Percentiles rank a stretch among this genome's conserved stretches.
Conservation (phyloP, 1,139 yeast species). For the Scheffersomyces titani region DNA sequence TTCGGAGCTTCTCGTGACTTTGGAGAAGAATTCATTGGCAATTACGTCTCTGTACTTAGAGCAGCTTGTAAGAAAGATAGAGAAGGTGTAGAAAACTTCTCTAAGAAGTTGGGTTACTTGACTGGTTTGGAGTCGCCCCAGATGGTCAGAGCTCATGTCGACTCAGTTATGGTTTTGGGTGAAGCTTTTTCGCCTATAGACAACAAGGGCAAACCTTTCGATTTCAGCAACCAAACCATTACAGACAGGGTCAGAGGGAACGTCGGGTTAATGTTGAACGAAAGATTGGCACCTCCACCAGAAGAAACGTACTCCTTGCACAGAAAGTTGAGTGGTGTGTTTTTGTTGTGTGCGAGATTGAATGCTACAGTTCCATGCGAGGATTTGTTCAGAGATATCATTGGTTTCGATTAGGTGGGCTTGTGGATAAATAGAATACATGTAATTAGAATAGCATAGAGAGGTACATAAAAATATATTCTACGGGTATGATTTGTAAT, state of each 20-base stretch:
- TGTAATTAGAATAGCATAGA: not conserved
- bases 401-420: slow-evolving; percentile 45
- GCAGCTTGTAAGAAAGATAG: slow-evolving; percentile 78
- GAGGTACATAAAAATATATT: not conserved
- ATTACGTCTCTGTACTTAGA: slow-evolving; percentile 72
- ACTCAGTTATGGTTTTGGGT: slow-evolving; percentile 85
- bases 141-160: slow-evolving; percentile 91
- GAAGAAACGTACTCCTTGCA: slow-evolving; percentile 96
- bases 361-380: slow-evolving; percentile 84
- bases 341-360: slow-evolving; percentile 82
- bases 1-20: slow-evolving; percentile 94
- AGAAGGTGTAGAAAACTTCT: slow-evolving; percentile 60
- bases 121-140: slow-evolving; percentile 87
- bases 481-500: not conserved
- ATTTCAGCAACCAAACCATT: slow-evolving; percentile 82
- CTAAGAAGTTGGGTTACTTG: slow-evolving; percentile 78
- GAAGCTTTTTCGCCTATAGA: slow-evolving; percentile 78
- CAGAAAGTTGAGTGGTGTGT: slow-evolving; percentile 93
- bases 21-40: slow-evolving; percentile 62
- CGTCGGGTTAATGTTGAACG: slow-evolving; percentile 84
- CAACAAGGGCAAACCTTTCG: slow-evolving; percentile 53
- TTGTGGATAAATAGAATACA: not conserved
- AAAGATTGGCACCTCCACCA: slow-evolving; percentile 95
- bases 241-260: slow-evolving; percentile 89
- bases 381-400: slow-evolving; percentile 70